phyloP scores from a whole-genome alignment of 768 basidiomycete species.

The Calocera cornea region DNA sequence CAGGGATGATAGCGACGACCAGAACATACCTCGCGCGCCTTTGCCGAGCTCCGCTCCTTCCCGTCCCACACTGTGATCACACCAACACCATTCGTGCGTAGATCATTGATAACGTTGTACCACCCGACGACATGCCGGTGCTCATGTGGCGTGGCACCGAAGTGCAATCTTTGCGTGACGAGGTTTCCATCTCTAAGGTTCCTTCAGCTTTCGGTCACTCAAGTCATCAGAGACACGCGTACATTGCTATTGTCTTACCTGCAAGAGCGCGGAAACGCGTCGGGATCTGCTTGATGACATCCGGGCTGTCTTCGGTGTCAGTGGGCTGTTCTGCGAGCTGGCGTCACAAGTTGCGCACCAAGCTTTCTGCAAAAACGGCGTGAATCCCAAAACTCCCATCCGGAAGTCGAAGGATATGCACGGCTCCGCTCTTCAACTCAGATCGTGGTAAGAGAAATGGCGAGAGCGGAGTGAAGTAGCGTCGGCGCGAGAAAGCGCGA shows the following conservation, averaged over 20 bases:
- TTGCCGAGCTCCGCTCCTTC: slow-evolving; percentile 48
- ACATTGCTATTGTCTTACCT: slow-evolving; percentile 68
- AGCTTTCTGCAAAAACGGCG: slow-evolving; percentile 13
- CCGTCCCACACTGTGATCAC: slow-evolving; percentile 76
- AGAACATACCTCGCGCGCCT: slow-evolving; percentile 49
- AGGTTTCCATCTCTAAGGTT: slow-evolving; percentile 64
- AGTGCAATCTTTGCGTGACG: slow-evolving; percentile 71
- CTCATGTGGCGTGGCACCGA: slow-evolving; percentile 46
- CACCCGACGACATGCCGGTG: slow-evolving; percentile 66
- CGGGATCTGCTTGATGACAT: slow-evolving; percentile 32
- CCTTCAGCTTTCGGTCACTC: slow-evolving; percentile 8
- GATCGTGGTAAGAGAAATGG: not conserved
- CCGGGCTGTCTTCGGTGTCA: slow-evolving; percentile 12
- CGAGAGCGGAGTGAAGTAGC: not conserved
- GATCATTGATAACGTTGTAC: slow-evolving; percentile 54
- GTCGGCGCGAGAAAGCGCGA: not conserved
- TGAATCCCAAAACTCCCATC: slow-evolving; percentile 16
- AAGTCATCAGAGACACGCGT: slow-evolving; percentile 19
- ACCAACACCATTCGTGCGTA: slow-evolving; percentile 41
- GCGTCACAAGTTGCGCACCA: slow-evolving; percentile 7
- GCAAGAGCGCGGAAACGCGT: slow-evolving; percentile 44
- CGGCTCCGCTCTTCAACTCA: not conserved
- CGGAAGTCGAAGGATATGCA: not conserved
- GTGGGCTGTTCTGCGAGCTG: not conserved
- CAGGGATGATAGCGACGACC: not conserved